Evolutionary conservation across 371 early-diverging fungal genomes (phyloP).

Genomic region (Mortierella sp.): DNA sequence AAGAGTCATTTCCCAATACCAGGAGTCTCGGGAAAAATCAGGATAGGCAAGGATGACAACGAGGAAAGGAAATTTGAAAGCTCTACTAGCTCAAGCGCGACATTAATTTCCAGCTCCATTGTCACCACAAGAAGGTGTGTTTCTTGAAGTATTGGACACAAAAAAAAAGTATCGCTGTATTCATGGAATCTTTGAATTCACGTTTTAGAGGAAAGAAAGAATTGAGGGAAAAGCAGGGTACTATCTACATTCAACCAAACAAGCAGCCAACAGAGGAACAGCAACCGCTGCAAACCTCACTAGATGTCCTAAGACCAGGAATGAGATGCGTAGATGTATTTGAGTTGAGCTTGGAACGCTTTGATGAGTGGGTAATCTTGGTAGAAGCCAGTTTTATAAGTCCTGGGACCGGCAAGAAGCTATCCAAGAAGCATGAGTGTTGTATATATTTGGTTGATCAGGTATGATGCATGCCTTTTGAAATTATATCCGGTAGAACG

Average conservation of each 20-base stretch:
- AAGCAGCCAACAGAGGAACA: background rate
- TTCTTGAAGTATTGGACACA: background rate
- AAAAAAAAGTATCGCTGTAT: too few relatives aligned
- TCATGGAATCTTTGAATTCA: background rate
- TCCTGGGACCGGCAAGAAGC: slow-evolving; percentile 29
- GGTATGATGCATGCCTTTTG: slow-evolving; percentile 5
- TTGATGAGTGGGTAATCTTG: slow-evolving; percentile 45
- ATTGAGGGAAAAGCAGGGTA: slow-evolving; percentile 1
- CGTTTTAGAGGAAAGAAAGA: slow-evolving; percentile 13
- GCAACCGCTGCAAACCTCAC: background rate
- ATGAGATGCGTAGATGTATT: slow-evolving; percentile 30
- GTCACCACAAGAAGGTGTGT: slow-evolving; percentile 12
- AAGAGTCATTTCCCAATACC: slow-evolving; percentile 44
- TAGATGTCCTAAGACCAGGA: slow-evolving; percentile 32
- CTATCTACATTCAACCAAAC: slow-evolving; percentile 6
- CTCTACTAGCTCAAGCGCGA: slow-evolving; percentile 1
- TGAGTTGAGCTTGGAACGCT: slow-evolving; percentile 22
- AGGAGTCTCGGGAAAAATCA: slow-evolving; percentile 22
- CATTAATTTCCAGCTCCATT: slow-evolving; percentile 13
- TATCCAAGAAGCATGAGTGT: slow-evolving; percentile 49
- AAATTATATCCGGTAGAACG: too few relatives aligned
- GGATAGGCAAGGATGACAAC: slow-evolving; percentile 30
- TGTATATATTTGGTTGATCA: slow-evolving; percentile 48
- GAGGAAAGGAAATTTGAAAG: slow-evolving; percentile 12
- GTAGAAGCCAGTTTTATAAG: slow-evolving; percentile 26